These are phyloP conservation scores for Ligustrum vulgare DNA, from an alignment of 257 asterid genomes.

Conservation along the genomic window DNA sequence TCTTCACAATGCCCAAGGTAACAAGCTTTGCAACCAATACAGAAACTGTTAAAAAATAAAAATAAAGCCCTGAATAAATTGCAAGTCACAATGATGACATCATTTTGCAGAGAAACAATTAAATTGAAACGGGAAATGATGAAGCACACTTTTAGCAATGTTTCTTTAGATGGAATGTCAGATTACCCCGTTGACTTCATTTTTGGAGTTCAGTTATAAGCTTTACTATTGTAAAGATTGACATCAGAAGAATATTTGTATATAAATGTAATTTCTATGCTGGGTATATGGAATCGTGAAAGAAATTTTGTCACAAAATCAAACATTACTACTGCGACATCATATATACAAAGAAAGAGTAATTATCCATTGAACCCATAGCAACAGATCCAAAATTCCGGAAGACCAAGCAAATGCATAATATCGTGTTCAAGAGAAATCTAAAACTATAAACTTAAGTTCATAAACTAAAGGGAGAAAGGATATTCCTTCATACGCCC, in stretches of 20 bases:
- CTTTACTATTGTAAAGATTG: not conserved
- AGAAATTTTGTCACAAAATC: not conserved
- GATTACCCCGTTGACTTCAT: not conserved
- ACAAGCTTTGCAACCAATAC: too few species aligned
- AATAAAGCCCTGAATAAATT: too few species aligned
- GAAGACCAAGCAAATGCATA: not conserved
- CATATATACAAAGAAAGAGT: not conserved
- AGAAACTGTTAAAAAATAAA: too few species aligned
- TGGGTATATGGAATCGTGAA: not conserved
- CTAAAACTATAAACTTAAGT: not conserved
- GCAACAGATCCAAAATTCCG: not conserved
- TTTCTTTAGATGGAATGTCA: not conserved
- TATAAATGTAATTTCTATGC: not conserved
- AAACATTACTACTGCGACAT: not conserved
- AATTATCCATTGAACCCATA: not conserved
- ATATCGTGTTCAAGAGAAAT: not conserved
- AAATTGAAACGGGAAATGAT: not conserved
- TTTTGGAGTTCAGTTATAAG: not conserved
- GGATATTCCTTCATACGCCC: conserved; percentile 99
- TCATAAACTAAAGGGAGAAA: conserved; percentile 31
- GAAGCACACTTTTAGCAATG: not conserved
- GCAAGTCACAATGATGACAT: too few species aligned
- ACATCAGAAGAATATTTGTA: not conserved
- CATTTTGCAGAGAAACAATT: not conserved
- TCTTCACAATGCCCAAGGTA: not conserved